Conservation (phyloP, 495 filamentous ascomycete species). For the Penicillium samsonianum region DNA sequence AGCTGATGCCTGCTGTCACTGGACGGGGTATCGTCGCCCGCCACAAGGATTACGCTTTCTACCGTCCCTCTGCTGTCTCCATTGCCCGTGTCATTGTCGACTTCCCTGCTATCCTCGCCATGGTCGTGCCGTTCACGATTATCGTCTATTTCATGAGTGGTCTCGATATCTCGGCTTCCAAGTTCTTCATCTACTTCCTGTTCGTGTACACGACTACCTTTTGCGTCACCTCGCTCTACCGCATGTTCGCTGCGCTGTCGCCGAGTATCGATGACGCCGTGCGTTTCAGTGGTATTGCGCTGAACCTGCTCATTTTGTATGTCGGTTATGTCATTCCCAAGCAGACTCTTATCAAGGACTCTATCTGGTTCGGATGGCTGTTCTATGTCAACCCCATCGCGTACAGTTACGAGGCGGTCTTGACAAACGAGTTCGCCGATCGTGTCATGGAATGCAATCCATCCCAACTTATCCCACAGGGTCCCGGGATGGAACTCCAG, state of each 20-base stretch:
- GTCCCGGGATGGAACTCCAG: conserved; percentile 47
- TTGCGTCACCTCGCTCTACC: conserved; percentile 67
- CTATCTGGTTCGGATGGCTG: conserved; percentile 83
- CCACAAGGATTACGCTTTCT: conserved; percentile 76
- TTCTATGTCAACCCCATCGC: conserved; percentile 72
- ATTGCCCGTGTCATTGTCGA: conserved; percentile 70
- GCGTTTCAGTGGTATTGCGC: conserved; percentile 65
- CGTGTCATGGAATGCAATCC: conserved; percentile 61
- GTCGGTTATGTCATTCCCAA: conserved; percentile 80
- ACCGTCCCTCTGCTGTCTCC: conserved; percentile 70
- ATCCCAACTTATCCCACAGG: conserved; percentile 56
- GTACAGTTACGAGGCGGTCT: conserved; percentile 72
- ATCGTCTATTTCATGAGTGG: conserved; percentile 70
- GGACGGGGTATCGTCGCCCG: conserved; percentile 63
- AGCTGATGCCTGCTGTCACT: conserved; percentile 67
- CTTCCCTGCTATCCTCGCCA: conserved; percentile 63
- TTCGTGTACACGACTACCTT: conserved; percentile 71
- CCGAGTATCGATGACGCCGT: conserved; percentile 74
- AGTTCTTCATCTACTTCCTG: conserved; percentile 73
- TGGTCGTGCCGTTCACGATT: conserved; percentile 64
- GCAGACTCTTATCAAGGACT: conserved; percentile 56
- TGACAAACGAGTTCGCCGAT: conserved; percentile 67
- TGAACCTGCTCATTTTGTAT: conserved; percentile 72
- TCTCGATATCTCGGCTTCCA: conserved; percentile 63
- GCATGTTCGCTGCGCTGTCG: conserved; percentile 74